These are phyloP conservation scores for Chrysanthemum lavandulifolium DNA, from an alignment of 129 eudicot species.

Conservation along the genomic window DNA sequence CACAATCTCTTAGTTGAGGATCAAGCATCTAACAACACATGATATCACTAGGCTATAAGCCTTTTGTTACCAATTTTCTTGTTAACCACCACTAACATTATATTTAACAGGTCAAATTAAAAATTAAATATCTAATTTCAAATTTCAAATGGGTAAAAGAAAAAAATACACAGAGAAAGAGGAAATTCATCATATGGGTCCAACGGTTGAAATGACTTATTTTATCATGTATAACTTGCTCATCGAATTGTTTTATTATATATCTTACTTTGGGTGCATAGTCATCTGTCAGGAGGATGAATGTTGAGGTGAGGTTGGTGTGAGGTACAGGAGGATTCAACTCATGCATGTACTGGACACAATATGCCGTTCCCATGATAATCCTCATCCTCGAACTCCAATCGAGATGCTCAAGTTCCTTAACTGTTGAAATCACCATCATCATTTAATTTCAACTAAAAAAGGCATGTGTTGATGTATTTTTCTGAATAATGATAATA, in stretches of 20 bases:
- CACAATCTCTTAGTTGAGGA: no score
- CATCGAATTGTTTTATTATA: neutral
- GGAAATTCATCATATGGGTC: neutral
- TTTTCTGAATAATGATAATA: neutral
- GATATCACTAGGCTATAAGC: no score
- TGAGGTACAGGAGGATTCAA: constrained; percentile 68
- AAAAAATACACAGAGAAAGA: no score
- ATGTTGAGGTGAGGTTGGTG: constrained; percentile 44
- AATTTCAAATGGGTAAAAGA: no score
- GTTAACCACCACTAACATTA: no score
- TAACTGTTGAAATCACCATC: constrained; percentile 39
- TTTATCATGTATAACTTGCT: neutral
- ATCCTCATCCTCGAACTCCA: constrained; percentile 85
- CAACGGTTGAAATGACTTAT: neutral
- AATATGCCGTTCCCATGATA: constrained; percentile 84
- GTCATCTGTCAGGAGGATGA: constrained; percentile 75
- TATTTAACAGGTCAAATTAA: neutral
- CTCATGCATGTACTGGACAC: constrained; percentile 87
- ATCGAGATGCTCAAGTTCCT: constrained; percentile 85
- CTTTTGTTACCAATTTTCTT: no score
- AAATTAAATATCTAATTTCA: neutral
- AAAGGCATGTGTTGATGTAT: neutral
- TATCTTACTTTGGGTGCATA: constrained; percentile 87
- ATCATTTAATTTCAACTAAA: neutral
- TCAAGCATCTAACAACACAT: no score